Evolutionary conservation across 805 yeast genomes (phyloP), one percentile per base, ranked within the genome.

Genomic region (Candida ovalis): DNA sequence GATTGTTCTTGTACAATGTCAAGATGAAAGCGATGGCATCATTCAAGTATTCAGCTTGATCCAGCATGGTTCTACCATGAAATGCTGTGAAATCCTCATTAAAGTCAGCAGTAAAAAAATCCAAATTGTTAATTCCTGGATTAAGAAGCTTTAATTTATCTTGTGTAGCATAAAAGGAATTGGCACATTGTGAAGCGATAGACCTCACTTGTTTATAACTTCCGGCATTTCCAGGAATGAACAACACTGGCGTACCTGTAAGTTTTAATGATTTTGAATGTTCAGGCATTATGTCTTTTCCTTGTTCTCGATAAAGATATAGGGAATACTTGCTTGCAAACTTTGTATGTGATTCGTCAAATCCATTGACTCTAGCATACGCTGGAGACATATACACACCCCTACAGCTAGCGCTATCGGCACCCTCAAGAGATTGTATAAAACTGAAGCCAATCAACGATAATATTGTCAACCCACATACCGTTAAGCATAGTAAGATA

Each of bases 201-300:
- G 97, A 88, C 45, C 99, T 73, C 9, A 80, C 96, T 66, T 94
- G 99, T 54, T 81, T 79, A 64, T 81, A 90, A 48, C 95, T 84
- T 1, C 99, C 99, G 0, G 99, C 99, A 62, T 95, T 94, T 0
- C 99, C 99, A 0, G 99, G 99, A 37, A 95, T 86, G 65, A 94
- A 94, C 15, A 94, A 69, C 1, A 89, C 90, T 0, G 99, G 99
- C 1, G 87, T 77, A 0, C 98, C 98, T 46, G 72, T 75, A 18
- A 77, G 54, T 27, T 57, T 50, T 10, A 64, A 52, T 9, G 54
- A 40, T 15, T 52, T 50, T 1, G 48, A 43, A 27, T 75, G 68
- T 54, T 59, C 67, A 0, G 96, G 92, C 4, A 75, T 62, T 3
- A 61, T 61, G 60, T 86, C 92, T 54, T 70, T 72, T 0, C 81